A percentile compares a stretch with the other conserved stretches of the same genome.
Conservation (phyloP, 2,329 filamentous ascomycete species). For the Arthrobotrys iridis region DNA sequence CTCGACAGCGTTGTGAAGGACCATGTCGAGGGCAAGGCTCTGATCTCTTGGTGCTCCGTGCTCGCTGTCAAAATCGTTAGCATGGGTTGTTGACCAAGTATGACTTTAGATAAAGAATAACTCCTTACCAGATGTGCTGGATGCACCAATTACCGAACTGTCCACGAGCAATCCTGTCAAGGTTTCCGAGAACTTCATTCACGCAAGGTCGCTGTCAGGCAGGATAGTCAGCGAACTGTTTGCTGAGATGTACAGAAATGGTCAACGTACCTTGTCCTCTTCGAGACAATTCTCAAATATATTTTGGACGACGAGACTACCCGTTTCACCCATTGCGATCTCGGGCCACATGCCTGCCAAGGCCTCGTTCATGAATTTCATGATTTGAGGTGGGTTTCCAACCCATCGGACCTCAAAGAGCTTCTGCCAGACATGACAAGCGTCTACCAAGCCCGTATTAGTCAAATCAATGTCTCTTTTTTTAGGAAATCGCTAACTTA, state of each 20-base stretch:
- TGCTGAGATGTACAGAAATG: constrained; percentile 20
- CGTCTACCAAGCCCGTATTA: constrained; percentile 65
- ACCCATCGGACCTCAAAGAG: constrained; percentile 97
- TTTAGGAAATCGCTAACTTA: constrained; percentile 29
- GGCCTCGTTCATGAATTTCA: constrained; percentile 97
- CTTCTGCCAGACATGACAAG: constrained; percentile 99
- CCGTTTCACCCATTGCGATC: constrained; percentile 94
- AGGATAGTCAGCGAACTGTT: constrained; percentile 48
- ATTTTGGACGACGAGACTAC: constrained; percentile 97
- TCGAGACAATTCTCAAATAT: constrained; percentile 99
- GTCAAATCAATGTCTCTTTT: neutral
- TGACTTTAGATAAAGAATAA: neutral
- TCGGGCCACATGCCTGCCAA: constrained; percentile 98
- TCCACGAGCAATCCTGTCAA: constrained; percentile 94
- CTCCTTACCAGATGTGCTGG: constrained; percentile 84
- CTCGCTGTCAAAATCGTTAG: constrained; percentile 65
- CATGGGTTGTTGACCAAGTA: neutral
- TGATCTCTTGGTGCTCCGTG: constrained; percentile 91
- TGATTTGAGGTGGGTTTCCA: constrained; percentile 93
- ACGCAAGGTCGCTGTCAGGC: constrained; percentile 83
- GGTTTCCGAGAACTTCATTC: constrained; percentile 92
- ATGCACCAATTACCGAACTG: constrained; percentile 99
- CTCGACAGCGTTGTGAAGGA: constrained; percentile 89
- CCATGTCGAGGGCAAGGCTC: constrained; percentile 91
- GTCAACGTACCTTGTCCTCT: constrained; percentile 80